Conservation (phyloP, 2,329 filamentous ascomycete species). For the Byssothecium circinans region DNA sequence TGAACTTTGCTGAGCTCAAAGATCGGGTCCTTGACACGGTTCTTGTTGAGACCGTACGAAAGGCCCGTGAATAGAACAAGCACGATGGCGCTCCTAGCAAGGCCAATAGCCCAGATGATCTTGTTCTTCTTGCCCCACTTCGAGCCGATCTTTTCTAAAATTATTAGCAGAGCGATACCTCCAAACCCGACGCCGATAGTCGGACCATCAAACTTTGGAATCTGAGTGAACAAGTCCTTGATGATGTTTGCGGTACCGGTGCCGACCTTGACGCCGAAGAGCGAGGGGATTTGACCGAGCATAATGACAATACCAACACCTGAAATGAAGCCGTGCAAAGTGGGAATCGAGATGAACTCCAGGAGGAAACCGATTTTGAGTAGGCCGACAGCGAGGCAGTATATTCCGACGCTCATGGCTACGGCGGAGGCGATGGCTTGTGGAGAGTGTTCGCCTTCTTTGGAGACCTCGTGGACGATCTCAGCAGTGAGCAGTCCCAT, state of each 20-base stretch:
- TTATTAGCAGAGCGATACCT: conserved; percentile 58
- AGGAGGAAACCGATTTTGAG: conserved; percentile 66
- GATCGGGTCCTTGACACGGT: conserved; percentile 51
- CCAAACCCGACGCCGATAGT: conserved; percentile 63
- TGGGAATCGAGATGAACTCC: conserved; percentile 66
- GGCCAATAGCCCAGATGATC: conserved; percentile 60
- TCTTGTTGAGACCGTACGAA: conserved; percentile 63
- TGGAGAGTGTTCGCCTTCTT: conserved; percentile 50
- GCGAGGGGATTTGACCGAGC: conserved; percentile 64
- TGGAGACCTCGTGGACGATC: conserved; percentile 57
- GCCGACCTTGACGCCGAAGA: conserved; percentile 59
- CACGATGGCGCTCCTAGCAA: conserved; percentile 62
- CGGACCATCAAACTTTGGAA: conserved; percentile 60
- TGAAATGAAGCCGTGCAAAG: conserved; percentile 67
- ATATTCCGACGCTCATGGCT: conserved; percentile 65
- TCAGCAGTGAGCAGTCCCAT: conserved; percentile 65
- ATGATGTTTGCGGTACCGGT: conserved; percentile 60
- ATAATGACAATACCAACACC: conserved; percentile 67
- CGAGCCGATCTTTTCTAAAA: conserved; percentile 61
- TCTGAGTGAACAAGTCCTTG: conserved; percentile 59
- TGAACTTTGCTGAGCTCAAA: conserved; percentile 62
- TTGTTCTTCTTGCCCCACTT: conserved; percentile 62
- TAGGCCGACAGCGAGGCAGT: conserved; percentile 61
- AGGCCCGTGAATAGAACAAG: conserved; percentile 65
- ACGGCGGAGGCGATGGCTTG: conserved; percentile 62